Base-by-base conservation (phyloP, 169 alveolate genomes). In the Eimeria falciformis region DNA sequence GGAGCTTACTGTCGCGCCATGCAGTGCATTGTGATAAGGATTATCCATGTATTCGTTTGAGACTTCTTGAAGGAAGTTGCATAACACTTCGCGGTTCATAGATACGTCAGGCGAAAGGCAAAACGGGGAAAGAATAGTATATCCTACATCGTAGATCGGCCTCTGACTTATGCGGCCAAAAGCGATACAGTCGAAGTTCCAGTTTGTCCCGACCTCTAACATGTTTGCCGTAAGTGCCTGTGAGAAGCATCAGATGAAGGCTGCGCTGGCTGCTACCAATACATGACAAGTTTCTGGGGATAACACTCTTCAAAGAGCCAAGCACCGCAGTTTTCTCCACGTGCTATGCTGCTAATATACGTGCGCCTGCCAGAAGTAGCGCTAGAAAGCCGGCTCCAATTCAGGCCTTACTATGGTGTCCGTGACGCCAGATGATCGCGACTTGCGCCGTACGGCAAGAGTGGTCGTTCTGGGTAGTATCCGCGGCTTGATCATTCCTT, bases 21-120 rank as follows among this genome's bases (percentile, higher is more conserved):
- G 91, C 0, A 66, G 58, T 0, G 91, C 66, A 25, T 84, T 84
- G 82, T 84, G 91, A 82, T 84, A 84, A 0, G 91, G 91, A 25
- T 58, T 53, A 62, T 29, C 25, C 5, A 37, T 23, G 79, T 68
- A 29, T 50, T 27, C 82, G 27, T 62, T 84, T 4, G 55, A 53
- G 47, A 84, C 83, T 84, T 84, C 91, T 14, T 25, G 37, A 2
- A 84, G 69, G 50, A 84, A 84, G n/a, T 58, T 43, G 53, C 79
- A 37, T 25, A 84, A 68, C 43, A 65, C 6, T 7, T 84, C 56
- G 37, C 33, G 4, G 53, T 65, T n/a, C 43, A 84, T 45, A 25
- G 45, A 23, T 5, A 65, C 77, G 6, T 84, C 91, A 4, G 91
- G 83, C 40, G 91, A 84, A 33, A 84, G 37, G 58, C 46, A 50